Evolutionary conservation across 257 asterid genomes (phyloP), one percentile per base, ranked within the genome.

Genomic region (Agastache rugosa): DNA sequence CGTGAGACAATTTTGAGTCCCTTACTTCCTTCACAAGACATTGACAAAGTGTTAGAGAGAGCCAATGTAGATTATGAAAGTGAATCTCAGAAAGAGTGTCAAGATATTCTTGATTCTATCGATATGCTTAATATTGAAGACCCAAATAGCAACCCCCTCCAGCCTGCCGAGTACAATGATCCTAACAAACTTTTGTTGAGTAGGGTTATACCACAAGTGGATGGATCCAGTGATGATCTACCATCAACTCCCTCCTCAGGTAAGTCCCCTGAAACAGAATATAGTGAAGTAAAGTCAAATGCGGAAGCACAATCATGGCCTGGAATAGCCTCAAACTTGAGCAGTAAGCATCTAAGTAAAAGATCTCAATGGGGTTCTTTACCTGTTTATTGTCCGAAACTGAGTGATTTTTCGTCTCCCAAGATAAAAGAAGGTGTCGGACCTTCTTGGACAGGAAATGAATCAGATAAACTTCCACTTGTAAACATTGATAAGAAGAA

Each of bases 61-160:
- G 98, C 99, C 79, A 89, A 79, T 79, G 71, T 79, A 34, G 99
- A 86, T 80, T 90, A 87, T 44, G 93, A 87, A 90, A 87, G 83
- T 85, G 93, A 86, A 77, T 92, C 98, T 76, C 99, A 92, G 84
- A 92, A 85, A 83, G 98, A 94, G 89, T 92, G 97, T 84, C 97
- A 89, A 83, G 99, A 94, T 85, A 94, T 94, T 81, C 99, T 94
- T 71, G 97, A 92, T 86, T 88, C 97, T 67, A 77, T 93, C 71
- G 92, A 83, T 81, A 65, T 81, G 71, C 44, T 65, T 65, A 63
- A 77, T 70, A 69, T 51, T 75, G 93, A 92, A 83, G 93, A 79
- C 63, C 82, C 67, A 20, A 66, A 74, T 20, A 80, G 73, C 71
- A 84, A 81, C 64, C 65, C 74, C 41, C 71, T 78, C 69, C 56